Conservation (phyloP, 768 basidiomycete species). For the Tylopilus felleus region DNA sequence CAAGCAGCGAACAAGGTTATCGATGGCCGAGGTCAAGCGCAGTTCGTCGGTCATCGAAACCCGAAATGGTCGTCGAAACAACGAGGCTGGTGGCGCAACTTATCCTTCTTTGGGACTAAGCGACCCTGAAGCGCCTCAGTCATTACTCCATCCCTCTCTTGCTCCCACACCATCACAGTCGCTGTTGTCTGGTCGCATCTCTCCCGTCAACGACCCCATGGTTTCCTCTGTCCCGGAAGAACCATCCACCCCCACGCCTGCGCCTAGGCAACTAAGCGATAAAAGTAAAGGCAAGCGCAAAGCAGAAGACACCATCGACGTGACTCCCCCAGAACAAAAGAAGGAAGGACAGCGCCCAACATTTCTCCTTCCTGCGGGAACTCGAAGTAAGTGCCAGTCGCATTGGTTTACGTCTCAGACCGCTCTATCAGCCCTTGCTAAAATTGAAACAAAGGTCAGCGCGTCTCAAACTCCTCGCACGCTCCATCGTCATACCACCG, state of each 20-base stretch:
- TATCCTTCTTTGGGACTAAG: constrained; percentile 14
- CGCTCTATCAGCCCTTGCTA: constrained; percentile 23
- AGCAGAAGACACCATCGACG: constrained; percentile 68
- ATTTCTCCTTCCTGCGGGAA: constrained; percentile 54
- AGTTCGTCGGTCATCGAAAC: constrained; percentile 25
- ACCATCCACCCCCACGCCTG: constrained; percentile 34
- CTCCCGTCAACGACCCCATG: constrained; percentile 7
- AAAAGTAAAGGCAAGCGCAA: constrained; percentile 63
- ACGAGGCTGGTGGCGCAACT: constrained; percentile 16
- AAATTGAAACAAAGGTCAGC: constrained; percentile 43
- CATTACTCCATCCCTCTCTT: constrained; percentile 11
- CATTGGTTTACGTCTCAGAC: constrained; percentile 17
- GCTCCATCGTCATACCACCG: constrained; percentile 72
- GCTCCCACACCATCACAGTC: constrained; percentile 21
- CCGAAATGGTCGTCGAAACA: constrained; percentile 6
- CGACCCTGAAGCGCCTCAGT: constrained; percentile 17
- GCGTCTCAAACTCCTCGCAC: constrained; percentile 50
- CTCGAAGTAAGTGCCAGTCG: constrained; percentile 48
- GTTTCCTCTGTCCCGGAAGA: constrained; percentile 17
- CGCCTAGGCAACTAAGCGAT: constrained; percentile 31
- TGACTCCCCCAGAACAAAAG: constrained; percentile 62
- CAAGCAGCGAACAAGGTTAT: constrained; percentile 3
- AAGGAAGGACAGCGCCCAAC: constrained; percentile 52
- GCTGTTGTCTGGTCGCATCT: constrained; percentile 11
- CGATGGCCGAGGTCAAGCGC: constrained; percentile 25